Base-by-base conservation (phyloP, 1,139 yeast species). In the Nakaseomyces glabratus region DNA sequence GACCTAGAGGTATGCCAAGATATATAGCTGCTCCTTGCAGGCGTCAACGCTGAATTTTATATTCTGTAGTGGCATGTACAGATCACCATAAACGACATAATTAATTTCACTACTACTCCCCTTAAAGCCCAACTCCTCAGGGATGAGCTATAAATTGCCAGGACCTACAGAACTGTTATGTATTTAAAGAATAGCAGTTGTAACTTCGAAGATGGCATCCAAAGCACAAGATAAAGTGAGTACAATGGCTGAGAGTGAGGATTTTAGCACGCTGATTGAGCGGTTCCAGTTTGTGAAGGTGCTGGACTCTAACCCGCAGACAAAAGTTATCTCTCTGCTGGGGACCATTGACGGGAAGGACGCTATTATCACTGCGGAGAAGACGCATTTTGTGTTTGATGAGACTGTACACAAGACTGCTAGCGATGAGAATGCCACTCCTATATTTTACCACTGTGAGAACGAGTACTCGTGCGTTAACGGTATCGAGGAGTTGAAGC, bases 361-460 rank as follows among this genome's bases (percentile, higher is more conserved):
- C 31, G 95, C 95, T 4, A 77, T 90, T 11, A 51, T 85, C n/a
- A 66, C 78, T 6, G 57, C 84, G 4, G 94, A 85, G 49, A 82
- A 84, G 56, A 67, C 88, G 0, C 79, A 74, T 34, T 84, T 82
- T 54, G 48, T 48, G 18, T 42, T 55, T 29, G 59, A 57, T 29
- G 35, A 24, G 28, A 39, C 45, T 12, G 45, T 15, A 31, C 46
- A n/a, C 45, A 51, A 16, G 45, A 25, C 43, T 20, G 47, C 50
- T 6, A 35, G 40, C 13, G 53, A 45, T 16, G 51, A 42, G 3
- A 32, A 41, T 8, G 26, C 45, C 7, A 44, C 49, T 3, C 52
- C 58, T 6, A 37, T 49, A 2, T 41, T 47, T 24, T 45, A 48
- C 38, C 51, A 51, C 4, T 51, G 59, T 35, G 53, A 53, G 29